These are phyloP conservation scores for Lactarius evosmus DNA, from an alignment of 768 basidiomycete genomes.

Conservation along the genomic window DNA sequence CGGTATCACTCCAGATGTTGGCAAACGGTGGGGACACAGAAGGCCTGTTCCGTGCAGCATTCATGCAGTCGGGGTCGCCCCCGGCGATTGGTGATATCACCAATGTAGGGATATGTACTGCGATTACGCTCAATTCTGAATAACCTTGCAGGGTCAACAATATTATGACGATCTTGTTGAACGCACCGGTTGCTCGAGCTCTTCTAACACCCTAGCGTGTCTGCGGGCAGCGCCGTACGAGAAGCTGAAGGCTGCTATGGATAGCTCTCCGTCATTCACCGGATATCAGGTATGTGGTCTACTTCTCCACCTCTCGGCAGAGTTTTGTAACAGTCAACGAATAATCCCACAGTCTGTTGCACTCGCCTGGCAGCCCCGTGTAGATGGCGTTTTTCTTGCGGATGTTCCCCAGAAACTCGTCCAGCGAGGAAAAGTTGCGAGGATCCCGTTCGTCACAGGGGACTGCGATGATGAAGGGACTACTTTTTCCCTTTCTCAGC, in stretches of 20 bases:
- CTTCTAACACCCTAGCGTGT: constrained; percentile 42
- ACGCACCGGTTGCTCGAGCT: constrained; percentile 37
- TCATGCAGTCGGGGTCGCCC: constrained; percentile 45
- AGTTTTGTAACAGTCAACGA: background rate
- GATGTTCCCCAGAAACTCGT: constrained; percentile 35
- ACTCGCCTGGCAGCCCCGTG: constrained; percentile 39
- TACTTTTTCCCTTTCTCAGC: constrained; percentile 21
- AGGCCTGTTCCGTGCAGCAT: constrained; percentile 41
- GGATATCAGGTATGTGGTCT: constrained; percentile 32
- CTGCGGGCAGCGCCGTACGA: constrained; percentile 39
- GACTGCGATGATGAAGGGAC: constrained; percentile 34
- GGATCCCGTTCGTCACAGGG: constrained; percentile 32
- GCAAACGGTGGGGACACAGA: constrained; percentile 39
- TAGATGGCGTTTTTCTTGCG: constrained; percentile 41
- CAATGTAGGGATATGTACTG: constrained; percentile 35
- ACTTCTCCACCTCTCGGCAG: background rate
- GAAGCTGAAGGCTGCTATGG: constrained; percentile 34
- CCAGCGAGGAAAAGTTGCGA: constrained; percentile 36
- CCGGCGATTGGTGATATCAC: constrained; percentile 34
- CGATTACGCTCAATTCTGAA: background rate
- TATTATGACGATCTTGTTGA: constrained; percentile 44
- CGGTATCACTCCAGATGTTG: constrained; percentile 42
- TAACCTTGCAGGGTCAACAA: constrained; percentile 30
- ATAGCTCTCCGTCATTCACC: constrained; percentile 33
- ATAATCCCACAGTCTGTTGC: constrained; percentile 27